Conservation (phyloP, 208 protist genomes). For the Porcisia deanei region DNA sequence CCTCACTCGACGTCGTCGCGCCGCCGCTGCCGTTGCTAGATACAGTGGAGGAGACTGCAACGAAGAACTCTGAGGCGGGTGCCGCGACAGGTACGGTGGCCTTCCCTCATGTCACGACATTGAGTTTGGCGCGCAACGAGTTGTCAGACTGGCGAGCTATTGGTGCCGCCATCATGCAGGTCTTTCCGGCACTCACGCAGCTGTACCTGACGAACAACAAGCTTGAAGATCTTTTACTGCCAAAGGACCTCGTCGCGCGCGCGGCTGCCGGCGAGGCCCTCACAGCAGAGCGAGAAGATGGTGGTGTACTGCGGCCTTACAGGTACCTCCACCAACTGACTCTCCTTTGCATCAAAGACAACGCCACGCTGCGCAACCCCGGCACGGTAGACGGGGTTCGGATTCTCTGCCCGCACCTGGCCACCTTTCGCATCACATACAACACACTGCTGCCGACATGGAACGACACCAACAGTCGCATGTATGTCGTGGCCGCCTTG, state of each 20-base stretch:
- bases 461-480: conserved; percentile 83
- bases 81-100: conserved; percentile 7
- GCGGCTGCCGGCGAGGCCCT: conserved; percentile 1
- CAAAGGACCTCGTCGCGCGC: conserved; percentile 16
- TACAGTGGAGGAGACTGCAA: background rate
- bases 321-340: conserved; percentile 51
- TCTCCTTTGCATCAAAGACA: conserved; percentile 80
- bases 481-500: conserved; percentile 86
- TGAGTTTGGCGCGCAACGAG: conserved; percentile 81
- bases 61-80: background rate
- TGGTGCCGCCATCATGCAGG: conserved; percentile 32
- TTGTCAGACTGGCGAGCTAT: conserved; percentile 64
- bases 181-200: conserved; percentile 60
- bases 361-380: conserved; percentile 46
- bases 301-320: conserved; percentile 25
- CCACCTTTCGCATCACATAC: conserved; percentile 82
- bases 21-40: background rate
- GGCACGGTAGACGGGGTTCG: conserved; percentile 70
- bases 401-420: conserved; percentile 53
- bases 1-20: conserved; percentile 21
- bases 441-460: conserved; percentile 63
- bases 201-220: conserved; percentile 78
- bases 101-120: conserved; percentile 61
- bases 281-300: conserved; percentile 3
- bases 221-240: conserved; percentile 49